phyloP scores from a whole-genome alignment of 805 yeast genomes.

The Cyberlindnera subsufficiens region DNA sequence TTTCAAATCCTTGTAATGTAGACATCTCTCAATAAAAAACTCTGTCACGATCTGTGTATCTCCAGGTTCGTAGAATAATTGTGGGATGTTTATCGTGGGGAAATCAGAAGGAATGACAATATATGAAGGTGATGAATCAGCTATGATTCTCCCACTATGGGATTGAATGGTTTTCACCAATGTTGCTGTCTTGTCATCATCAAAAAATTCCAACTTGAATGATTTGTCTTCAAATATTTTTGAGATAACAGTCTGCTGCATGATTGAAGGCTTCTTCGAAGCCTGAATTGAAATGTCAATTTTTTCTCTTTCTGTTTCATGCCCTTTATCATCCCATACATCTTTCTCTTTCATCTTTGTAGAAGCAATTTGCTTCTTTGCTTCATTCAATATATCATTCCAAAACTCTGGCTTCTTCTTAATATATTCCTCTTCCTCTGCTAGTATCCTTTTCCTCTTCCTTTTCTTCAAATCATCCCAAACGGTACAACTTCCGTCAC shows the following conservation, averaged over 20 bases:
- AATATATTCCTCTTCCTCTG: conserved; percentile 12
- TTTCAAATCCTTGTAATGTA: conserved; percentile 45
- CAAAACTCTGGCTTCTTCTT: conserved; percentile 31
- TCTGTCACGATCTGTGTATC: conserved; percentile 50
- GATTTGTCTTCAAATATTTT: conserved; percentile 34
- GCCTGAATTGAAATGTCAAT: background rate
- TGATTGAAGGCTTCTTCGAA: background rate
- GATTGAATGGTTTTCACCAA: conserved; percentile 38
- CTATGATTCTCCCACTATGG: conserved; percentile 35
- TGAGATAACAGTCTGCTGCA: conserved; percentile 4
- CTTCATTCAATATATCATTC: conserved; percentile 31
- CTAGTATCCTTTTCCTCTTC: conserved; percentile 10
- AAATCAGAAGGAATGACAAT: conserved; percentile 19
- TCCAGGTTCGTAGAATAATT: conserved; percentile 11
- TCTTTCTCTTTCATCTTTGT: conserved; percentile 6
- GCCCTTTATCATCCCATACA: conserved; percentile 17
- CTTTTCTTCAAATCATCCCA: conserved; percentile 21
- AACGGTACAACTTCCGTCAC: conserved; percentile 25
- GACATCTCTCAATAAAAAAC: conserved; percentile 73
- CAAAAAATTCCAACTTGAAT: conserved; percentile 40
- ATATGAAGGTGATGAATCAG: conserved; percentile 5
- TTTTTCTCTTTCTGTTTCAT: background rate
- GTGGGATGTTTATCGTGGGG: conserved; percentile 11
- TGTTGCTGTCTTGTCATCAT: conserved; percentile 29
- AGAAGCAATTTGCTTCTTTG: conserved; percentile 1